phyloP scores from a whole-genome alignment of 768 basidiomycete genomes.

The Imleria badia region DNA sequence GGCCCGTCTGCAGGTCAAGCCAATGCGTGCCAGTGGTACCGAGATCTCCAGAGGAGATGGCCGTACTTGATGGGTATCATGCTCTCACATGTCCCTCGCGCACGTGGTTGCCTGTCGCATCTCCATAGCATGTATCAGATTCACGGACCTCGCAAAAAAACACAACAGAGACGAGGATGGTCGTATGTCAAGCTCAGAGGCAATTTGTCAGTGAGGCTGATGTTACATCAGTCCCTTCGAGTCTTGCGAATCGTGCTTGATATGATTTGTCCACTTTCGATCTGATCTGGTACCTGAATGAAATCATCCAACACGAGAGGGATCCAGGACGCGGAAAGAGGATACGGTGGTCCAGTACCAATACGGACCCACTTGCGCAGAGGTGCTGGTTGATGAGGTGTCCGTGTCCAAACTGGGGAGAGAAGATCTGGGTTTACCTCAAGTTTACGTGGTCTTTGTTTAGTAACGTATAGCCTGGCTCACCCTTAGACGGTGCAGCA shows the following conservation, averaged over 20 bases:
- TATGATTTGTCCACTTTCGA: not conserved
- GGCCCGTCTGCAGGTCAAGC: no score
- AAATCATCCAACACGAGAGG: not conserved
- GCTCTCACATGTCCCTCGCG: no score
- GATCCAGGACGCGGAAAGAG: no score
- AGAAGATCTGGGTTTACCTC: not conserved
- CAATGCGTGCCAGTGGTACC: no score
- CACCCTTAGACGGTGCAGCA: not conserved
- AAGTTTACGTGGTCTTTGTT: slow-evolving; percentile 6
- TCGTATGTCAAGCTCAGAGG: no score
- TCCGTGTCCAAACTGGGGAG: not conserved
- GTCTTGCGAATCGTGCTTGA: not conserved
- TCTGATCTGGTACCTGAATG: not conserved
- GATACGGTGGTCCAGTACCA: not conserved
- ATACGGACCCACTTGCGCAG: not conserved
- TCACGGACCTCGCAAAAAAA: no score
- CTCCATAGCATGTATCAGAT: no score
- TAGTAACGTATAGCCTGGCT: not conserved
- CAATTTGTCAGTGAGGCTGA: not conserved
- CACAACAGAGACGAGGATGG: no score
- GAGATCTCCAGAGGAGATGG: no score
- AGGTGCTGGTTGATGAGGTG: not conserved
- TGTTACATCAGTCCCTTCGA: not conserved
- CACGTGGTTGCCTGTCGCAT: no score
- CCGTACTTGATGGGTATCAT: no score